Conservation (phyloP, 257 asterid species). For the Avicennia marina region DNA sequence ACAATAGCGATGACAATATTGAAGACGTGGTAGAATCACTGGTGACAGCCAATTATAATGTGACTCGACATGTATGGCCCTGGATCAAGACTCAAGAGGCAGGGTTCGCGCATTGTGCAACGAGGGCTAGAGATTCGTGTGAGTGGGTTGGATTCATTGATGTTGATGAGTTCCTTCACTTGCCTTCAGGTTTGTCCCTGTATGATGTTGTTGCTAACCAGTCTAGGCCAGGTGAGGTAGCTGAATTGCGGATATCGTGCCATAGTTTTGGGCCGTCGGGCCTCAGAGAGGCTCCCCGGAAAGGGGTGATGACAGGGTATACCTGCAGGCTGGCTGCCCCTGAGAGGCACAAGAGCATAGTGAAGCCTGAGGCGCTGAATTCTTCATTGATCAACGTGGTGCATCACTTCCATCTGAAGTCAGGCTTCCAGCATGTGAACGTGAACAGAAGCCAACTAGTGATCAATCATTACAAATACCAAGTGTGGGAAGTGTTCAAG, state of each 20-base stretch:
- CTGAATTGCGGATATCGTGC: slow-evolving; percentile 40
- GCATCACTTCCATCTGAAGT: slow-evolving; percentile 51
- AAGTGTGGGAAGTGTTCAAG: slow-evolving; percentile 70
- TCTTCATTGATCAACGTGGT: slow-evolving; percentile 47
- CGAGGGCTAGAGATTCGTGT: slow-evolving; percentile 41
- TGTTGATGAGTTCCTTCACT: slow-evolving; percentile 58
- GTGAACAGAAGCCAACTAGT: slow-evolving; percentile 27
- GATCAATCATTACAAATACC: slow-evolving; percentile 66
- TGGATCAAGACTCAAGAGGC: slow-evolving; percentile 74
- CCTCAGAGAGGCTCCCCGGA: slow-evolving; percentile 21
- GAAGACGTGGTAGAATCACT: slow-evolving; percentile 25
- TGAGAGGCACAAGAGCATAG: slow-evolving; percentile 66
- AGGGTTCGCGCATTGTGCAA: slow-evolving; percentile 64
- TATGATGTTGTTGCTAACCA: slow-evolving; percentile 17
- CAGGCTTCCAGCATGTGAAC: slow-evolving; percentile 26
- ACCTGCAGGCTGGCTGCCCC: slow-evolving; percentile 41
- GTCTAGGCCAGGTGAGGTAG: slow-evolving; percentile 22
- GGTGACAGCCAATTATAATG: slow-evolving; percentile 16
- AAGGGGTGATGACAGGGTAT: slow-evolving; percentile 55
- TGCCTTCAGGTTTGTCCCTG: slow-evolving; percentile 24
- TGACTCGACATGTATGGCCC: slow-evolving; percentile 55
- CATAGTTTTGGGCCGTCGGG: slow-evolving; percentile 65
- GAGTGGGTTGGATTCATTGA: slow-evolving; percentile 69
- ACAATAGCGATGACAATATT: slow-evolving; percentile 48
- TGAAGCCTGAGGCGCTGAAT: slow-evolving; percentile 47